Evolutionary conservation across 192 early-diverging fungal species (phyloP).

Genomic region (Coemansia sp.): DNA sequence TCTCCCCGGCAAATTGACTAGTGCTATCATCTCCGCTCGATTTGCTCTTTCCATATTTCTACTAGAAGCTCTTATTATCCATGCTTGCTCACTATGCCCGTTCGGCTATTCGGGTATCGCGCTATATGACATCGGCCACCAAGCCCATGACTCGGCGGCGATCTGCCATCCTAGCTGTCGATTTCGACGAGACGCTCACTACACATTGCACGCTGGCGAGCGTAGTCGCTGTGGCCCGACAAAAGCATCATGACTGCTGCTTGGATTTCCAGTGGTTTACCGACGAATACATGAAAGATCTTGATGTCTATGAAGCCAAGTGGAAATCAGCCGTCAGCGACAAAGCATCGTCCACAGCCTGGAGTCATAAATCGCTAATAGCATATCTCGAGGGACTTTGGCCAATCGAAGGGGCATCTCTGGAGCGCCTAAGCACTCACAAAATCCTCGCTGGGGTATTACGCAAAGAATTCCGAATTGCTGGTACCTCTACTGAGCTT

Average conservation of each 20-base stretch:
- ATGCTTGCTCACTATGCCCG: not conserved
- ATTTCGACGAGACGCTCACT: conserved; percentile 56
- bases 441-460: conserved; percentile 28
- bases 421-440: conserved; percentile 20
- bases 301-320: conserved; percentile 4
- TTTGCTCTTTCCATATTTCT: not conserved
- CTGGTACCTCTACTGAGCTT: conserved; percentile 22
- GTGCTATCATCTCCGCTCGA: not conserved
- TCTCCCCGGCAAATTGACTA: not conserved
- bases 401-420: conserved; percentile 33
- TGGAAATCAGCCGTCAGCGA: conserved; percentile 14
- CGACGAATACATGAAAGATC: conserved; percentile 35
- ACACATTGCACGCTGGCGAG: conserved; percentile 28
- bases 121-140: not conserved
- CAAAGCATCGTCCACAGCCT: not conserved
- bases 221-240: conserved; percentile 20
- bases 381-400: conserved; percentile 36
- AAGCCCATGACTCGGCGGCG: not conserved
- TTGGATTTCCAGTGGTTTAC: conserved; percentile 22
- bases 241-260: not conserved
- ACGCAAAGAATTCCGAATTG: conserved; percentile 16
- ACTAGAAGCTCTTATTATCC: not conserved
- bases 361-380: conserved; percentile 11
- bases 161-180: conserved; percentile 25
- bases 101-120: not conserved